Evolutionary conservation across 495 filamentous ascomycete species (phyloP), one percentile per base, ranked within the genome.

Genomic region (Xeromyces bisporus): DNA sequence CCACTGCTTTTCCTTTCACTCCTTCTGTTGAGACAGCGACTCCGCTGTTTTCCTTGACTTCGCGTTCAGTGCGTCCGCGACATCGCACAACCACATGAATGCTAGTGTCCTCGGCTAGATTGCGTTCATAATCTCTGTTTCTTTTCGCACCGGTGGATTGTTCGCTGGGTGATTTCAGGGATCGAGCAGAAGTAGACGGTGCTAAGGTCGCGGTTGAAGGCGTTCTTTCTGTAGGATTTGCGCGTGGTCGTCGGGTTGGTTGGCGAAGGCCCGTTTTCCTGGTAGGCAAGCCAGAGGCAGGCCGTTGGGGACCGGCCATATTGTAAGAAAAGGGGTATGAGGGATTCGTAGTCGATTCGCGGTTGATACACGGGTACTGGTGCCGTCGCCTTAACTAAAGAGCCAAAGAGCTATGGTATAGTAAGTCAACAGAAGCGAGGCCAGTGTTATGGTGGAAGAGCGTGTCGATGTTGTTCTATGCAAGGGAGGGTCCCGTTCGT

Each of bases 71-170:
- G 23, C 89, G 76, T 1, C 87, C 91, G 25, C 89, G 71, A 57
- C 89, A 97, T 36, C 89, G 68, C 17, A 97, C 89, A 3, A 94
- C 86, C 23, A 96, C 89, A 53, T 91, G 84, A 49, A 97, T 97
- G 53, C 91, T 96, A 2, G 89, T 94, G 50, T 91, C 84, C 35
- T 83, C 73, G 21, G 68, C 69, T 15, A 65, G 64, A 30, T 77
- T 71, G 27, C 72, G 50, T 32, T 91, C 83, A 46, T 71, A 85
- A 24, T 91, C 82, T 43, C 80, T 67, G 46, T 89, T 89, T 37
- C 83, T 64, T 60, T 89, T 86, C 9, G 54, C 63, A 29, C 70
- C 66, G 32, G 49, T 55, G 2, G 55, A 37, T 7, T 54, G 58
- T 7, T 56, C 48, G n/a, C 44, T 44, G 3, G 61, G 67, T 8